phyloP scores from a whole-genome alignment of 2,329 filamentous ascomycete genomes.

The Exophiala aquamarina region DNA sequence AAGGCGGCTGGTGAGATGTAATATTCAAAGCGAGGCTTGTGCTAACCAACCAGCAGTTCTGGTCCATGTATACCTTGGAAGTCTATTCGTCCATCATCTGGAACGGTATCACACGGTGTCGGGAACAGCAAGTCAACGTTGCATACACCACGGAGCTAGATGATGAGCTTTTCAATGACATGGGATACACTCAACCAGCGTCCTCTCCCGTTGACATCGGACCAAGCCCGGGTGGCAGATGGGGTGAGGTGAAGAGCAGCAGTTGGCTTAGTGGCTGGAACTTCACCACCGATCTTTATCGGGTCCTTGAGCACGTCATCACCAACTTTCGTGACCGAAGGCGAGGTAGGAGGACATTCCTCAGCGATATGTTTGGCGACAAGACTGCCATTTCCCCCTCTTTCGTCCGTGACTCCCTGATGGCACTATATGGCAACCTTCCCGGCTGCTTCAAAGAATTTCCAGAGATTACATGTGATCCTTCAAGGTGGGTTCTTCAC shows the following conservation, averaged over 20 bases:
- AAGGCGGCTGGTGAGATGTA: conserved; percentile 43
- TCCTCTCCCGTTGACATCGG: conserved; percentile 16
- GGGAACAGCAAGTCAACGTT: conserved; percentile 49
- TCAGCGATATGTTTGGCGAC: conserved; percentile 22
- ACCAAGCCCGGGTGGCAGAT: conserved; percentile 17
- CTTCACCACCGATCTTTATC: conserved; percentile 58
- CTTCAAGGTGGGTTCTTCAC: conserved; percentile 10
- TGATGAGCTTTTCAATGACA: conserved; percentile 45
- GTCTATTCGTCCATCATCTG: conserved; percentile 56
- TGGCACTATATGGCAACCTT: conserved; percentile 20
- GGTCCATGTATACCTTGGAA: conserved; percentile 60
- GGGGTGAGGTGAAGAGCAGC: conserved; percentile 19
- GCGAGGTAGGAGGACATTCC: conserved; percentile 13
- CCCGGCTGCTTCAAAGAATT: conserved; percentile 24
- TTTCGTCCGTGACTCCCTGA: conserved; percentile 21
- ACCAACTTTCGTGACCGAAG: conserved; percentile 16
- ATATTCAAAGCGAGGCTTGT: conserved; percentile 1
- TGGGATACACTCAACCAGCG: conserved; percentile 29
- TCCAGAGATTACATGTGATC: conserved; percentile 43
- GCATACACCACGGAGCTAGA: conserved; percentile 49
- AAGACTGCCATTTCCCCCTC: conserved; percentile 8
- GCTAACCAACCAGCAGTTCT: conserved; percentile 40
- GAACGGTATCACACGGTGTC: conserved; percentile 46
- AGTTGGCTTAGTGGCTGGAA: conserved; percentile 59
- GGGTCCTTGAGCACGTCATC: conserved; percentile 54